A percentile compares a stretch with the other conserved stretches of the same genome.
These are phyloP conservation scores for Tolypocladium ovalisporum DNA, from an alignment of 2,329 filamentous ascomycete genomes.

Conservation along the genomic window DNA sequence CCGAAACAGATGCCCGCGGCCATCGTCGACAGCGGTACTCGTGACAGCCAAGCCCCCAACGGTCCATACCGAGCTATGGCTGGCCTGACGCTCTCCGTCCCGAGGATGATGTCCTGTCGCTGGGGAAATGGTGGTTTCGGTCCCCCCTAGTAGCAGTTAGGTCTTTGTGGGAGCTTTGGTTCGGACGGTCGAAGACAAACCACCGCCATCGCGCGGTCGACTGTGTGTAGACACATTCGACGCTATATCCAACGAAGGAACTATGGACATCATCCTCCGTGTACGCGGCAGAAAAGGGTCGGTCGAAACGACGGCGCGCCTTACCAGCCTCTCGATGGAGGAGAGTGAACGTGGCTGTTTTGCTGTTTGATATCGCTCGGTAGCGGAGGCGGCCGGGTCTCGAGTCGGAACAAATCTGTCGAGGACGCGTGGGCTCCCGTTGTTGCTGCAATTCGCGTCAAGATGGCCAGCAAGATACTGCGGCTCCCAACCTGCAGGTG, in stretches of 20 bases:
- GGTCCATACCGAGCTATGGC: constrained; percentile 63
- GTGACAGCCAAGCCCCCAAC: constrained; percentile 60
- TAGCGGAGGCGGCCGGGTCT: constrained; percentile 19
- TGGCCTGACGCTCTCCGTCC: constrained; percentile 37
- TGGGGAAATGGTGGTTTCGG: not conserved
- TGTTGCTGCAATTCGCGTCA: not conserved
- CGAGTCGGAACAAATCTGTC: constrained; percentile 43
- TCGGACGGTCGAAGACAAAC: not conserved
- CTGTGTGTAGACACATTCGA: not conserved
- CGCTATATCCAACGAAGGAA: not conserved
- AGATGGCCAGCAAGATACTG: not conserved
- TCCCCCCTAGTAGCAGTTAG: not conserved
- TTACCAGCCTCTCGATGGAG: constrained; percentile 30
- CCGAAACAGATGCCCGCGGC: constrained; percentile 51
- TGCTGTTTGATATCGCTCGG: constrained; percentile 34
- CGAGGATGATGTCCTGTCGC: not conserved
- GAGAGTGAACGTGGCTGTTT: constrained; percentile 32
- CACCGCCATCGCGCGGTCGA: not conserved
- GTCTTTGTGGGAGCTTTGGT: not conserved
- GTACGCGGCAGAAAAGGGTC: constrained; percentile 12
- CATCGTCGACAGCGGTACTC: constrained; percentile 45
- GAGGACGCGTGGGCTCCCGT: constrained; percentile 11
- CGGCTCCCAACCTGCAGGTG: not conserved
- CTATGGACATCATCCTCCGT: constrained; percentile 6
- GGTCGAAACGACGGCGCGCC: constrained; percentile 19